A percentile compares a stretch with the other conserved stretches of the same genome.
Evolutionary conservation across 2,329 filamentous ascomycete genomes (phyloP).

Genomic region (Peltaster fructicola): DNA sequence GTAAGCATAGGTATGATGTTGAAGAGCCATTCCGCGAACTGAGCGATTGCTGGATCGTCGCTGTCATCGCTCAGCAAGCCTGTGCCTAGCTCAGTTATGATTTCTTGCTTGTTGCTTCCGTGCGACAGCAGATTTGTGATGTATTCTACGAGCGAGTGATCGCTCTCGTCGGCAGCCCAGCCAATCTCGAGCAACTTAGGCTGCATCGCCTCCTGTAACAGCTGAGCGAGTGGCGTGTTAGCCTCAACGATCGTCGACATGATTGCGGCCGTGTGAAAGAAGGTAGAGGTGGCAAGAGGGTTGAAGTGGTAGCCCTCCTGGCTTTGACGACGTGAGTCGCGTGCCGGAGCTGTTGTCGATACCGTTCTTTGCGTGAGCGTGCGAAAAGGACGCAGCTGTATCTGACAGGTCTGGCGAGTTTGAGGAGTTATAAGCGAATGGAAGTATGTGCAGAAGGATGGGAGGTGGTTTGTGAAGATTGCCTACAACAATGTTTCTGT

Average conservation of each 20-base stretch:
- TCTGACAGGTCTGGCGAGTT: no score
- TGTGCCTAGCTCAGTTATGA: slow-evolving; percentile 69
- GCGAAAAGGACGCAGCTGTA: no score
- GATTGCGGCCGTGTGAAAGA: no score
- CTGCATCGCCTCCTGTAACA: slow-evolving; percentile 66
- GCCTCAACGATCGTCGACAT: slow-evolving; percentile 67
- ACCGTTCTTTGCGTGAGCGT: no score
- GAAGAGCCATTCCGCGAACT: slow-evolving; percentile 90
- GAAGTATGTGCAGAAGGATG: no score
- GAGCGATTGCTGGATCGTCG: slow-evolving; percentile 63
- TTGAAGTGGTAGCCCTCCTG: no score
- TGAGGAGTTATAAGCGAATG: no score
- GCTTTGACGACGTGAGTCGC: no score
- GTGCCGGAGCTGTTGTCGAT: no score
- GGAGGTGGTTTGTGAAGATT: no score
- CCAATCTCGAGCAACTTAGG: slow-evolving; percentile 84
- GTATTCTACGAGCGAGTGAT: slow-evolving; percentile 80
- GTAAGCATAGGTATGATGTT: slow-evolving; percentile 58
- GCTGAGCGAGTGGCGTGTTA: slow-evolving; percentile 68
- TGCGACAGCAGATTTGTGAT: slow-evolving; percentile 95
- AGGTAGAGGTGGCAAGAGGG: no score
- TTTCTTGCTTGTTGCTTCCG: slow-evolving; percentile 79
- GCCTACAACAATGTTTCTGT: no score
- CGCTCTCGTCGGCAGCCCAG: slow-evolving; percentile 69
- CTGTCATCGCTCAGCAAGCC: slow-evolving; percentile 70